Base-by-base conservation (phyloP, 2,329 filamentous ascomycete genomes). In the Fusarium sp. region DNA sequence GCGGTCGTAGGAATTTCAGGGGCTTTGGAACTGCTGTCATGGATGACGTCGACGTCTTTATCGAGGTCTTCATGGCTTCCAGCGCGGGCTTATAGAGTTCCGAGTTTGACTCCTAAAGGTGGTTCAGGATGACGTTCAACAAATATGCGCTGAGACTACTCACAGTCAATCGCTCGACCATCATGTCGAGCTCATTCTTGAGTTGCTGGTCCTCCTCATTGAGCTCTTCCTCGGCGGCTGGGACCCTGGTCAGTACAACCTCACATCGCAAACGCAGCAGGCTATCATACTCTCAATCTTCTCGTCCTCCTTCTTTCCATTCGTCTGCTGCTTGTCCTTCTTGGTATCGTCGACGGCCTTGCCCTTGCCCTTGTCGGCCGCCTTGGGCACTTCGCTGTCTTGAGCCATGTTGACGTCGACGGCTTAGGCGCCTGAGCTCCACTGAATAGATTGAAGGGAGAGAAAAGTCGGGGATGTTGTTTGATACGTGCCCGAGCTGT, bases 21-120 rank as follows among this genome's bases (percentile, higher is more conserved):
- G 95, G 95, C 80, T 99, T 99, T 24, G 96, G 95, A 62, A 99
- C 95, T 58, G 95, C 95, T 44, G 95, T 99, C 95, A 99, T 99
- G 41, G 96, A 99, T 58, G 93, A 98, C 68, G 95, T 99, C 58
- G 95, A 97, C 53, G 95, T 99, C 83, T 97, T 98, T 84, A 99
- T 99, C 75, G 92, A 96, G 73, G 89, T 92, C 83, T 97, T 98
- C 88, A 99, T 97, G 69, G 93, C 91, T 78, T 98, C 93, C 69
- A 99, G 83, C 51, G 95, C 91, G 58, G 93, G 87, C 77, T 93
- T 94, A 83, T 98, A 97, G 69, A 98, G 90, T 57, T 88, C 88
- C 67, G 85, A 84, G 79, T 98, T 91, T 67, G 90, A 85, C 81
- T 98, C 95, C 92, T 96, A 73, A 4, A 59, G 24, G 40, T 39